A percentile compares a stretch with the other conserved stretches of the same genome.
Conservation (phyloP, 1,139 yeast species). For the Hemisphaericaspora lyxosophila region DNA sequence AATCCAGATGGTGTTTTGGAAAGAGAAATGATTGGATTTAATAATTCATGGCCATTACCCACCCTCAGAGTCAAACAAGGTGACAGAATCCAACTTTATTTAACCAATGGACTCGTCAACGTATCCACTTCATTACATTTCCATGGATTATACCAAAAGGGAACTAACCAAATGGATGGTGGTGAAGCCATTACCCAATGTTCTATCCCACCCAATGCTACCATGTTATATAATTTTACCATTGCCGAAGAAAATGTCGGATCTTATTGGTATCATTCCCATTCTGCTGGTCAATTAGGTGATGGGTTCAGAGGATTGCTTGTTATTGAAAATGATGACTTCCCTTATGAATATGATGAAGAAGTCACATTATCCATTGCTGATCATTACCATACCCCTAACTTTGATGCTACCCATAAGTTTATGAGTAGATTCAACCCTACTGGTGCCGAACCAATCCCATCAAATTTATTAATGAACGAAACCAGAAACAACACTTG, state of each 20-base stretch:
- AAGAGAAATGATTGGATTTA: slow-evolving; percentile 61
- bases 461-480: slow-evolving; percentile 63
- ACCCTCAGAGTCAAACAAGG: slow-evolving; percentile 61
- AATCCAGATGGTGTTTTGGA: slow-evolving; percentile 63
- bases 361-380: slow-evolving; percentile 56
- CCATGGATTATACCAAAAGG: slow-evolving; percentile 72
- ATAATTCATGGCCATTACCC: slow-evolving; percentile 75
- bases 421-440: slow-evolving; percentile 70
- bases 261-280: slow-evolving; percentile 84
- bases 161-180: slow-evolving; percentile 69
- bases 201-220: slow-evolving; percentile 67
- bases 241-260: slow-evolving; percentile 68
- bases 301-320: slow-evolving; percentile 79
- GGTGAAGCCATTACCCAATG: slow-evolving; percentile 78
- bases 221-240: slow-evolving; percentile 64
- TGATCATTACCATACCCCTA: slow-evolving; percentile 62
- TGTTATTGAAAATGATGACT: slow-evolving; percentile 61
- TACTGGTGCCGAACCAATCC: slow-evolving; percentile 82
- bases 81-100: slow-evolving; percentile 58
- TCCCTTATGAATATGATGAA: slow-evolving; percentile 60
- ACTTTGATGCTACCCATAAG: slow-evolving; percentile 40
- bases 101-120: slow-evolving; percentile 57
- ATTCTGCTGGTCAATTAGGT: slow-evolving; percentile 71
- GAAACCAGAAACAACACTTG: slow-evolving; percentile 61
- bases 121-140: slow-evolving; percentile 66